Evolutionary conservation across 106 monocot genomes (phyloP), one percentile per base, ranked within the genome.

Genomic region (Chionographis japonica): DNA sequence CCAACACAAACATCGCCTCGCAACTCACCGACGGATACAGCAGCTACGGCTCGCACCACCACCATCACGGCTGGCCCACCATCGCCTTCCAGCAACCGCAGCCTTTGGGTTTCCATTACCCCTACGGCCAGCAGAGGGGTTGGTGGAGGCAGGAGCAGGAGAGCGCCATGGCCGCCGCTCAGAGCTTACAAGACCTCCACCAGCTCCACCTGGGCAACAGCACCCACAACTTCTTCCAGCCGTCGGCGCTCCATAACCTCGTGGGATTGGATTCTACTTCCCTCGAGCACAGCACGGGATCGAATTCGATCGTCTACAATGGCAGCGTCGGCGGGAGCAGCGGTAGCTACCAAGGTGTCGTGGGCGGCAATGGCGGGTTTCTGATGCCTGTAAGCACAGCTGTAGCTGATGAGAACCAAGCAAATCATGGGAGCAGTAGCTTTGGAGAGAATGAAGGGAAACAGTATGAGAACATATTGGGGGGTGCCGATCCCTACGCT

Each of bases 71-170:
- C 37, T 92, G 92, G 92, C 81, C 89, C 17, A 80, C 86, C 35
- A 86, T 88, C 40, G 79, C 94, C 38, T 90, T 90, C 69, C 90
- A 81, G 65, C 83, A 80, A 55, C 53, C 90, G 8, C 65, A 75
- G 49, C 80, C 76, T 2, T 64, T 76, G 11, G 62, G 59, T 19
- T 12, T 84, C 10, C 81, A 84, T 41, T 77, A 82, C 65, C 69
- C 81, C 14, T 80, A 86, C 12, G 55, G 36, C n/a, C 65, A 52
- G 12, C 69, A 67, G 37, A 50, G 73, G 2, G 82, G 70, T 8
- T 87, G 84, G 82, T 85, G 81, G 81, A 90, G 87, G 80, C 86
- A 83, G 64, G 94, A 94, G 75, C 86, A 82, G 17, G 84, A 89
- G 56, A 8, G 53, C 6, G 16, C 53, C 58, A 58, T 58, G 8